phyloP scores from a whole-genome alignment of 139 green algal genomes.

The Tetradesmus obliquus region DNA sequence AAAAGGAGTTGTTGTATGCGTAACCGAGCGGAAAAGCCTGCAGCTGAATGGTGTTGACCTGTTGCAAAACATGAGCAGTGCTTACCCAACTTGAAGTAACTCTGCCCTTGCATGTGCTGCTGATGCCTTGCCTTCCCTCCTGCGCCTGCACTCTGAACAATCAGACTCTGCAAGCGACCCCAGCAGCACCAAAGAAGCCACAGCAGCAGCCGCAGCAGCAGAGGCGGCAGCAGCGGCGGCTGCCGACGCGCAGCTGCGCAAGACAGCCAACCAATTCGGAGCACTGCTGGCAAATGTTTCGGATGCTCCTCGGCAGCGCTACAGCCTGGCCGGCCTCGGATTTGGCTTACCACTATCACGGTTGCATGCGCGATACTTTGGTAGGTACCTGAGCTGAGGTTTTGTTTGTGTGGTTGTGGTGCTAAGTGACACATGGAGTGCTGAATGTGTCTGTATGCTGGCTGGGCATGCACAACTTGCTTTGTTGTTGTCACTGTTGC shows the following conservation, averaged over 20 bases:
- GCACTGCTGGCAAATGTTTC: background rate
- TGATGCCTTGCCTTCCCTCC: background rate
- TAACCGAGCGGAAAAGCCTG: no score
- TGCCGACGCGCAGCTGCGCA: conserved; percentile 4
- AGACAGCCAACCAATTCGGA: background rate
- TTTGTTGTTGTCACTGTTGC: no score
- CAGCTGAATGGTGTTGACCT: no score
- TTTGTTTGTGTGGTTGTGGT: no score
- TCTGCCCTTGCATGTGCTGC: background rate
- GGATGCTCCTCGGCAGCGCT: conserved; percentile 39
- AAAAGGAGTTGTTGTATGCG: no score
- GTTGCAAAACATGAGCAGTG: no score
- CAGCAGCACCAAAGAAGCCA: background rate
- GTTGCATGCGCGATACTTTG: conserved; percentile 92
- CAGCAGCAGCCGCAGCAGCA: background rate
- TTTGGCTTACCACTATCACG: conserved; percentile 92
- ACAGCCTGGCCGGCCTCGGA: conserved; percentile 82
- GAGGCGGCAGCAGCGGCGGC: conserved; percentile 23
- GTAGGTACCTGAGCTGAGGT: conserved; percentile 26
- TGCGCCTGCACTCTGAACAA: no score
- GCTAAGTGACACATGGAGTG: no score
- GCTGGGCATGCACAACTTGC: no score
- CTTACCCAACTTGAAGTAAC: background rate
- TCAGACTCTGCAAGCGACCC: background rate
- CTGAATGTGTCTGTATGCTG: no score